Conservation (phyloP, 768 basidiomycete species). For the Leucocoprinus leucothites region DNA sequence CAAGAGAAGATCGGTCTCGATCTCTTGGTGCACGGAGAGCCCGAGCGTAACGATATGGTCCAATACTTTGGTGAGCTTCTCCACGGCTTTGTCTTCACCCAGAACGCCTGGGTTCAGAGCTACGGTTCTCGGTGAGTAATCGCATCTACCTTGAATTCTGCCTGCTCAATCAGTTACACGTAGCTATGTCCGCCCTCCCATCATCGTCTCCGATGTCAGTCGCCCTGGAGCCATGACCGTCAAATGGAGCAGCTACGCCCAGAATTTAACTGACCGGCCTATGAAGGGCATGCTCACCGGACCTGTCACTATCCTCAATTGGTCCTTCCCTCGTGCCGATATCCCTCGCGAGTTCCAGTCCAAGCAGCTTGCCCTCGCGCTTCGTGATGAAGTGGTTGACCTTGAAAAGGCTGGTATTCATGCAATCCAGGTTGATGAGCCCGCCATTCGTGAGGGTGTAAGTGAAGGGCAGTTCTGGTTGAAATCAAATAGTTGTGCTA, state of each 20-base stretch:
- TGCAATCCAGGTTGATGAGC: conserved; percentile 99
- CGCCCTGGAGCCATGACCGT: conserved; percentile 93
- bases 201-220: conserved; percentile 97
- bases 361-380: conserved; percentile 95
- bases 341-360: conserved; percentile 95
- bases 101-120: conserved; percentile 99
- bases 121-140: conserved; percentile 89
- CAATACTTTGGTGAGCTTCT: conserved; percentile 99
- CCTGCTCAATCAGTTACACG: conserved; percentile 3
- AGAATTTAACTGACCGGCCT: conserved; percentile 87
- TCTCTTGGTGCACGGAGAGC: conserved; percentile 97
- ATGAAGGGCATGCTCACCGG: conserved; percentile 99
- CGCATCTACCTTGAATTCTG: not conserved
- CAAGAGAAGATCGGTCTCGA: conserved; percentile 97
- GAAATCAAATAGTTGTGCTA: conserved; percentile 5
- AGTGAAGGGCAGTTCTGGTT: conserved; percentile 24
- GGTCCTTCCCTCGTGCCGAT: conserved; percentile 99
- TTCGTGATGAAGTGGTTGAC: conserved; percentile 97
- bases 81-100: conserved; percentile 95
- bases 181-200: conserved; percentile 96
- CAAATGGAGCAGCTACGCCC: conserved; percentile 94
- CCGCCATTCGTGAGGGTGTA: conserved; percentile 98
- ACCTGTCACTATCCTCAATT: conserved; percentile 98
- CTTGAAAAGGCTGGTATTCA: conserved; percentile 95
- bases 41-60: conserved; percentile 99